Conservation (phyloP, 2,329 filamentous ascomycete species). For the Penicillium sp. region DNA sequence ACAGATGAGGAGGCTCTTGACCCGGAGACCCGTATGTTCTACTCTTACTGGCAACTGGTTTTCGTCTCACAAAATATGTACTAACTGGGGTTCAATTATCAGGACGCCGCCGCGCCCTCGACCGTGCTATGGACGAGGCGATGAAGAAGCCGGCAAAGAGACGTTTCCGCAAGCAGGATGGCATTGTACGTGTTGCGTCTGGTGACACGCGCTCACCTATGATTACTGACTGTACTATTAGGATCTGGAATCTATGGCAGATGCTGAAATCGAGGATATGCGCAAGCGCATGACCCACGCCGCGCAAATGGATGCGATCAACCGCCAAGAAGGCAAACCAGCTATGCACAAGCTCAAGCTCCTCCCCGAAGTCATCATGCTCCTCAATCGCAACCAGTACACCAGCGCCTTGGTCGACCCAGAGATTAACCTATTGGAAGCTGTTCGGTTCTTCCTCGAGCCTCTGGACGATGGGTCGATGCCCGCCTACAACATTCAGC, state of each 20-base stretch:
- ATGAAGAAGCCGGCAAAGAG: conserved; percentile 70
- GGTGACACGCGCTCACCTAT: not conserved
- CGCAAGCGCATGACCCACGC: conserved; percentile 85
- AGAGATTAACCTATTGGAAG: conserved; percentile 87
- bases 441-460: conserved; percentile 94
- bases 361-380: conserved; percentile 75
- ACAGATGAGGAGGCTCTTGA: conserved; percentile 66
- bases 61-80: too few relatives aligned
- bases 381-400: conserved; percentile 77
- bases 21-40: conserved; percentile 65
- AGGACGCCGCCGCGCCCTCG: conserved; percentile 70
- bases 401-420: conserved; percentile 81
- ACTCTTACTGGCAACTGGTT: not conserved
- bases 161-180: conserved; percentile 67
- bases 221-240: conserved; percentile 30
- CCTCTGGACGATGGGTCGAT: conserved; percentile 87
- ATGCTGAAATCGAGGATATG: conserved; percentile 79
- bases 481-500: conserved; percentile 94
- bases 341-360: conserved; percentile 90
- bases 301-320: conserved; percentile 74
- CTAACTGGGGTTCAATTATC: conserved; percentile 8
- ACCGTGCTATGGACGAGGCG: conserved; percentile 78
- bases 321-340: conserved; percentile 67
- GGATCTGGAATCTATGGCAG: conserved; percentile 84
- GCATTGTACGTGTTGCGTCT: conserved; percentile 57